A percentile compares a stretch with the other conserved stretches of the same genome.
phyloP scores from a whole-genome alignment of 179 eudicot genomes.

The Silene coronaria region DNA sequence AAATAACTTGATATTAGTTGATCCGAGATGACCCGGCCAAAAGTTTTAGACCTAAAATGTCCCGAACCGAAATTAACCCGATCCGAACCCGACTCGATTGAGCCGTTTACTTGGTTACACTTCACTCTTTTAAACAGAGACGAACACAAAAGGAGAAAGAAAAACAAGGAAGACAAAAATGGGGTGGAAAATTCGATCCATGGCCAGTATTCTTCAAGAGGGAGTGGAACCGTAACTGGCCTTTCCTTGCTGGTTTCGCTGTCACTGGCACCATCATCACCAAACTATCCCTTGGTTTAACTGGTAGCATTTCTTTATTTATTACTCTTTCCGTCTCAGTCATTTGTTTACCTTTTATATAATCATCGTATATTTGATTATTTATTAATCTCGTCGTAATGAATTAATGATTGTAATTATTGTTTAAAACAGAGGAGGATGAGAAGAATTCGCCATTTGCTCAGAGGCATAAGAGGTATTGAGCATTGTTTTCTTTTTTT shows the following conservation, averaged over 20 bases:
- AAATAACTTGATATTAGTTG: too few relatives aligned
- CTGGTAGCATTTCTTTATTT: too few relatives aligned
- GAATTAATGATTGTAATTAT: not conserved
- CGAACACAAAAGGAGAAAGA: too few relatives aligned
- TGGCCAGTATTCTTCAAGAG: slow-evolving; percentile 68
- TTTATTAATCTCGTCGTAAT: not conserved
- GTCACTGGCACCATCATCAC: slow-evolving; percentile 52
- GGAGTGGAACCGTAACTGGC: slow-evolving; percentile 64
- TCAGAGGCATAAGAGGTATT: slow-evolving; percentile 55
- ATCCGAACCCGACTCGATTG: too few relatives aligned
- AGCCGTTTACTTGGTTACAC: too few relatives aligned
- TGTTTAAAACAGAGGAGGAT: slow-evolving; percentile 50
- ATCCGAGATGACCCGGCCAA: too few relatives aligned
- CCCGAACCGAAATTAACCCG: too few relatives aligned
- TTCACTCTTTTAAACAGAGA: too few relatives aligned
- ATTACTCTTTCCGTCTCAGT: not conserved
- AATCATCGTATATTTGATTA: too few relatives aligned
- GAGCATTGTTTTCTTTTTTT: not conserved
- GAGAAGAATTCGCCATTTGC: slow-evolving; percentile 55
- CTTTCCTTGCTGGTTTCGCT: slow-evolving; percentile 64
- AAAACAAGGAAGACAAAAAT: slow-evolving; percentile 12
- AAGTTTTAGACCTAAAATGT: too few relatives aligned
- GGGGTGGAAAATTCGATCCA: slow-evolving; percentile 64
- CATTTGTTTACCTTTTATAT: not conserved
- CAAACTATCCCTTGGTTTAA: slow-evolving; percentile 50